These are phyloP conservation scores for Colletotrichum plurivorum DNA, from an alignment of 2,329 filamentous ascomycete genomes.

Conservation along the genomic window DNA sequence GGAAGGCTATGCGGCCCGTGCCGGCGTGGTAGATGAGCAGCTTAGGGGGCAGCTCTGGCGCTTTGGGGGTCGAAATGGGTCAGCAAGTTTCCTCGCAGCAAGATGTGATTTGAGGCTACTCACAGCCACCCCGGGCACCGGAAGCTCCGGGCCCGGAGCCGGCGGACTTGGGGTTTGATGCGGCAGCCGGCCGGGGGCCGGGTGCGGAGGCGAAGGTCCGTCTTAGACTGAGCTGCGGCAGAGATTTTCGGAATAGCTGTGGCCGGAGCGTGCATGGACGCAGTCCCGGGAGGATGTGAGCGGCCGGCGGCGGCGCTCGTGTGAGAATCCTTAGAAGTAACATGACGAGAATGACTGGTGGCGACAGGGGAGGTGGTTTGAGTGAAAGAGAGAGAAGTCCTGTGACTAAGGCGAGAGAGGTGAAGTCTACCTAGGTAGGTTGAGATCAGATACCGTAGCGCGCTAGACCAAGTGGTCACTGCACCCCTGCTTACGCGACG, in stretches of 20 bases:
- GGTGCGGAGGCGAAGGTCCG: conserved; percentile 35
- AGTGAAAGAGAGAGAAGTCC: background rate
- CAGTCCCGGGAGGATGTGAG: conserved; percentile 3
- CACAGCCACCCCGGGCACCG: conserved; percentile 2
- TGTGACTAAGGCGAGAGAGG: background rate
- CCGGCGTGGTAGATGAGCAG: conserved; percentile 84
- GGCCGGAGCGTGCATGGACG: conserved; percentile 28
- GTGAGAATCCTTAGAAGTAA: conserved; percentile 22
- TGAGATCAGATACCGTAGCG: conserved; percentile 26
- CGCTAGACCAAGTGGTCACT: conserved; percentile 21
- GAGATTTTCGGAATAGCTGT: conserved; percentile 30
- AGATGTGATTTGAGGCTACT: background rate
- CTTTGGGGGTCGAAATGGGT: conserved; percentile 47
- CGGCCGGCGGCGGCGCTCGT: background rate
- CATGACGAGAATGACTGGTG: conserved; percentile 21
- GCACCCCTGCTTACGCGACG: conserved; percentile 29
- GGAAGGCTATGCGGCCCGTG: conserved; percentile 74
- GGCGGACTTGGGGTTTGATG: conserved; percentile 13
- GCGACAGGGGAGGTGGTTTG: background rate
- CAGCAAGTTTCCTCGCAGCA: background rate
- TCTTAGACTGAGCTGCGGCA: conserved; percentile 21
- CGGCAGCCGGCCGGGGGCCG: conserved; percentile 8
- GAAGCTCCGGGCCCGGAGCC: conserved; percentile 11
- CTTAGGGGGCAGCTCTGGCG: conserved; percentile 62
- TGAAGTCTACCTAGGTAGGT: conserved; percentile 23